Evolutionary conservation across 139 green algal genomes (phyloP), one percentile per base, ranked within the genome.

Genomic region (Chlamydomonas incerta): DNA sequence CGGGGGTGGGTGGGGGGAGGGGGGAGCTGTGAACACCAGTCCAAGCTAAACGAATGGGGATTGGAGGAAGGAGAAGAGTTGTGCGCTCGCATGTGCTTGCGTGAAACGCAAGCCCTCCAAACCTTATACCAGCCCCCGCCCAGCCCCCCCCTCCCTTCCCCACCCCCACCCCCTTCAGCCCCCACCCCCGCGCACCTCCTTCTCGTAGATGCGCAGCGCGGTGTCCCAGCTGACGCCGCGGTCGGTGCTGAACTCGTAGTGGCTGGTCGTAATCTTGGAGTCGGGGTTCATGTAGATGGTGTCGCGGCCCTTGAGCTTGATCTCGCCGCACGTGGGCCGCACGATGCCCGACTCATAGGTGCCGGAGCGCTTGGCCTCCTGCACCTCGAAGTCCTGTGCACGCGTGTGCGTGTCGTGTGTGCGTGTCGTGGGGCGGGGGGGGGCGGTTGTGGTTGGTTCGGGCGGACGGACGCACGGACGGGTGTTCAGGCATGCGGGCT

Each of bases 331-430:
- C 14, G 50, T 57, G 21, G 93, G 85, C 60, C 89, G 86, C 52
- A 94, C 89, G 79, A 96, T 95, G 81, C 91, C 92, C 11, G 72
- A 83, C 57, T 90, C 82, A 72, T 93, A 95, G 57, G 87, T 80
- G 74, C 90, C 90, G 2, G 73, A 55, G 47, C 74, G 83, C 90
- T 95, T 93, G 47, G 92, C 92, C 37, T 86, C 66, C 41, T 63
- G 58, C 67, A 95, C 86, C 57, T 91, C 47, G 13, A 34, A 28
- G 23, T 93, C 89, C 86, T 92, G 86, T n/a, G n/a, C n/a, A n/a
- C n/a, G n/a, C n/a, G n/a, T n/a, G 41, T 50, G 41, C 6, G 41
- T 5, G 41, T 50, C 8, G 8, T 50, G 8, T n/a, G 41, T 50
- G 41, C 6, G 41, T 5, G 41, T 50, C 8, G 8, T 50, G 8